phyloP scores from a whole-genome alignment of 2,329 filamentous ascomycete genomes.

The Lasiodiplodia citricola region DNA sequence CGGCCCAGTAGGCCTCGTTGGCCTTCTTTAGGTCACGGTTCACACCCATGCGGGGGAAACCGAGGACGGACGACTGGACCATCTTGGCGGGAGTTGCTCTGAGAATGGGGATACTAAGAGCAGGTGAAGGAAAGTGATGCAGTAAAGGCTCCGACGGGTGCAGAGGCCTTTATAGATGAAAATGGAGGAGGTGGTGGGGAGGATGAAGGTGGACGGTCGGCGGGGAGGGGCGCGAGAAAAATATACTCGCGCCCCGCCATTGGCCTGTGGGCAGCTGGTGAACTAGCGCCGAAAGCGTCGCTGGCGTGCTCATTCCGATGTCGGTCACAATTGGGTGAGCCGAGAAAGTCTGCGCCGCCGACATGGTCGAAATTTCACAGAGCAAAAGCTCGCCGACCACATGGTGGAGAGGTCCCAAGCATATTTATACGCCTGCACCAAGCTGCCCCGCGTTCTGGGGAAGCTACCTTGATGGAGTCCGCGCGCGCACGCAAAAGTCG shows the following conservation, averaged over 20 bases:
- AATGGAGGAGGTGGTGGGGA: constrained; percentile 11
- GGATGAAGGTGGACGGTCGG: constrained; percentile 7
- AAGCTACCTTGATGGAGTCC: constrained; percentile 26
- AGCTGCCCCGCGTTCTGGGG: constrained; percentile 26
- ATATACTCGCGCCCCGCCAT: constrained; percentile 26
- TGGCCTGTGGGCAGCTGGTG: constrained; percentile 20
- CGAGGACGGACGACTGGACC: constrained; percentile 76
- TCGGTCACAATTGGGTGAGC: constrained; percentile 14
- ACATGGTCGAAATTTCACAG: neutral
- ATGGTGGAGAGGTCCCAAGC: neutral
- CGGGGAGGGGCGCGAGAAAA: constrained; percentile 24
- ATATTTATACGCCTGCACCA: constrained; percentile 19
- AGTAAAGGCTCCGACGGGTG: constrained; percentile 8
- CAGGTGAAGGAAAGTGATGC: constrained; percentile 1
- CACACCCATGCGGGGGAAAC: constrained; percentile 98
- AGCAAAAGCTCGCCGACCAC: constrained; percentile 5
- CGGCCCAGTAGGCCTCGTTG: constrained; percentile 96
- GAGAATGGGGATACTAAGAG: neutral
- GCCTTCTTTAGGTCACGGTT: constrained; percentile 99
- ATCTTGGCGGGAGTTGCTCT: constrained; percentile 37
- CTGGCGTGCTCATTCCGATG: constrained; percentile 27
- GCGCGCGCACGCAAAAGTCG: constrained; percentile 22
- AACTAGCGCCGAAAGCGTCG: constrained; percentile 27
- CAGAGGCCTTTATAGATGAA: constrained; percentile 15
- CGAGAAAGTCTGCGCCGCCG: constrained; percentile 12